Conservation (phyloP, 345 rosid genomes). For the Brassica nigra region DNA sequence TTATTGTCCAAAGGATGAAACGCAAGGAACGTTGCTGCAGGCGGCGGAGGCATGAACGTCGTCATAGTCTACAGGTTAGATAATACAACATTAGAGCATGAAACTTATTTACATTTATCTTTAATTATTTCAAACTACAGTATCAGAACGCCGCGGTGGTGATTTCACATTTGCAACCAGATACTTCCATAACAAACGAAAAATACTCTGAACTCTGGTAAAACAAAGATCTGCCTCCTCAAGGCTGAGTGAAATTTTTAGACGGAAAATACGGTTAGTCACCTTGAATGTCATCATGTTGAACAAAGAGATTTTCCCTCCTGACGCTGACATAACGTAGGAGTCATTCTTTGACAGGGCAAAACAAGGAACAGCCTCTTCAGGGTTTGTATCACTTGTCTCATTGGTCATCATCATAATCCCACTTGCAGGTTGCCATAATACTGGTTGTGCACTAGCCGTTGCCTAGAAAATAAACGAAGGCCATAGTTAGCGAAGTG, state of each 20-base stretch:
- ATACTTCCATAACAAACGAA: background rate
- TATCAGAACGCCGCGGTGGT: background rate
- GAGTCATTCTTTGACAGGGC: slow-evolving; percentile 73
- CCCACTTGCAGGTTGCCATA: slow-evolving; percentile 79
- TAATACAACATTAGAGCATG: background rate
- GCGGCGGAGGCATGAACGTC: slow-evolving; percentile 82
- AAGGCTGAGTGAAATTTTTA: background rate
- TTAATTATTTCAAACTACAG: background rate
- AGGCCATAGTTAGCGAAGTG: background rate
- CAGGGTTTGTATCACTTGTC: slow-evolving; percentile 58
- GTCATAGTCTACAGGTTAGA: slow-evolving; percentile 62
- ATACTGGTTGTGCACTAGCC: slow-evolving; percentile 58
- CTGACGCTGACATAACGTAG: slow-evolving; percentile 81
- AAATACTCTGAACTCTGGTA: background rate
- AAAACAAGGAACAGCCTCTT: slow-evolving; percentile 82
- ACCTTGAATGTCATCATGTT: slow-evolving; percentile 78
- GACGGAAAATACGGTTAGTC: slow-evolving; percentile 17
- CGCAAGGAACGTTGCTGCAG: slow-evolving; percentile 81
- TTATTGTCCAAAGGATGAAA: slow-evolving; percentile 75
- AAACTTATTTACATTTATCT: background rate
- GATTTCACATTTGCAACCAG: background rate
- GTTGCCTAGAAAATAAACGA: slow-evolving; percentile 52
- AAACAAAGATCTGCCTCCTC: background rate
- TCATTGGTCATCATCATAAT: slow-evolving; percentile 75
- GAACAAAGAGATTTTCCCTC: slow-evolving; percentile 49